Evolutionary conservation across 2,329 filamentous ascomycete genomes (phyloP), one percentile per base, ranked within the genome.

Genomic region (Paradendryphiella salina): DNA sequence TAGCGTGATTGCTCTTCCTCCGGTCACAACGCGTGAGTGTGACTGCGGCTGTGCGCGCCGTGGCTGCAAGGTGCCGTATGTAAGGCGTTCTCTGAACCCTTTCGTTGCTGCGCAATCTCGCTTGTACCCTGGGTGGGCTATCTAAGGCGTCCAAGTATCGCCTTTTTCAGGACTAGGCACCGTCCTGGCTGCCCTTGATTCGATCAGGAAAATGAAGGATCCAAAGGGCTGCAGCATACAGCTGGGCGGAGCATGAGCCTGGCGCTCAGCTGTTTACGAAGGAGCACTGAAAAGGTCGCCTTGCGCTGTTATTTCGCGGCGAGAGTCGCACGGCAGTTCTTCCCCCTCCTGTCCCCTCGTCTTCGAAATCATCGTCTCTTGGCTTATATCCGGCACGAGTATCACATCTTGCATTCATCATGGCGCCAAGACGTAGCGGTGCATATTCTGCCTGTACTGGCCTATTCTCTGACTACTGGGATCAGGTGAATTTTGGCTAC

Each of bases 391-490:
- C 8, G 3, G 7, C 23, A 26, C 23, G 8, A 26, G 1, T 10
- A 26, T 26, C 23, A 26, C 23, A n/a, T n/a, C n/a, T n/a, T n/a
- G 6, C 31, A 2, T 33, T 37, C 33, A 41, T 13, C 26, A 69
- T 68, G 65, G 66, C 65, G 45, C 64, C 64, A 39, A 59, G 37
- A 52, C 39, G 61, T 20, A 56, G 60, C 28, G 54, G 62, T 10
- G 21, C 46, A 9, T 46, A 49, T 20, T 42, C 54, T 17, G 23
- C 11, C 7, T 68, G 65, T 33, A 59, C 60, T 1, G 42, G 40
- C 3, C 59, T 63, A 4, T 66, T 65, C 35, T 4, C 21, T 5
- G 4, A n/a, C 3, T 20, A 18, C 13, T 21, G n/a, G 9, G 8
- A 13, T 5, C 53, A 64, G 21, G 54, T 31, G 2, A 42, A 41